Base-by-base conservation (phyloP, 345 rosid species). In the Cardamine resedifolia region DNA sequence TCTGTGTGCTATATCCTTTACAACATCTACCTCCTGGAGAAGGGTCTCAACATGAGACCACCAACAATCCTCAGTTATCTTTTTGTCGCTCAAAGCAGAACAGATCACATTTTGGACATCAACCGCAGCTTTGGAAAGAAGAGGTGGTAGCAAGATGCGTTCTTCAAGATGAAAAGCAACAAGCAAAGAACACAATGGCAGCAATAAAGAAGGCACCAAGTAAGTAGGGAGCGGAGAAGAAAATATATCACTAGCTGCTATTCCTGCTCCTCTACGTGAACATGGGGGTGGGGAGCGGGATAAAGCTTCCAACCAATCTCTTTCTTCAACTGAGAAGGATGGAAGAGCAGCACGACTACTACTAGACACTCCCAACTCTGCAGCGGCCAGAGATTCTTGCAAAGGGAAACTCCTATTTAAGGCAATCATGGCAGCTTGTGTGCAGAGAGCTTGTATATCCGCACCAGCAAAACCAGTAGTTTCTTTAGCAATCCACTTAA, bases 381-480 rank as follows among this genome's bases (percentile, higher is more conserved):
- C 96, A 70, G 89, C 88, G 10, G 93, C 84, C 79, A 95, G 62
- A 68, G 85, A 78, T 73, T 86, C 86, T 31, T 88, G 99, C 84
- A 95, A 83, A 71, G 99, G 96, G 75, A 95, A 95, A 79, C 86
- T 91, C 79, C 93, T 90, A 81, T 91, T 95, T 81, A 95, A 78
- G 53, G 96, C 92, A 83, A 87, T 80, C 72, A 90, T 83, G 73
- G 88, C 96, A 50, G 96, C 96, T 74, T 90, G 99, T 36, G 97
- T 90, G 77, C 99, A 95, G 63, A 95, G 97, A 66, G 96, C 91
- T 86, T 95, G 96, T 77, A 95, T 80, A 88, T 95, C 97, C 38
- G 99, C 96, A 82, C 99, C 99, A 78, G 96, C 99, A 88, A 88
- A 95, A 47, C 97, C 97, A 14, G 81, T 84, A 39, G 99, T 90